Conservation (phyloP, 2,329 filamentous ascomycete species). For the Magnaporthales sp. region DNA sequence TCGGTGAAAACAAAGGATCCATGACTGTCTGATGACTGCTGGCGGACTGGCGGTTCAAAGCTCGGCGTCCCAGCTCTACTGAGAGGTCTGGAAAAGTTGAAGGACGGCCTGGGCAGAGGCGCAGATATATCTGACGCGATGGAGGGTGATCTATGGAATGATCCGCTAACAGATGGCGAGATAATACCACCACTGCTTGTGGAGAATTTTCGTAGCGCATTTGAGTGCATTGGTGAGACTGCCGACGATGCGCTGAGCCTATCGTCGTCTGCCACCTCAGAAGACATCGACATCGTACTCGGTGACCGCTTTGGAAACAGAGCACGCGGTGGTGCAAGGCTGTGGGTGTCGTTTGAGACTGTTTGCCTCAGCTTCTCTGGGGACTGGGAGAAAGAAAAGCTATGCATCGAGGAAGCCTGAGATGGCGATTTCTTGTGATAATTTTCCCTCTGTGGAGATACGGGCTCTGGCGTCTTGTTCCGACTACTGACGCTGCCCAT, state of each 20-base stretch:
- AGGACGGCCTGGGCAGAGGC: slow-evolving; percentile 60
- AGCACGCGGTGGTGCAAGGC: slow-evolving; percentile 41
- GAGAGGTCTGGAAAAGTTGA: slow-evolving; percentile 90
- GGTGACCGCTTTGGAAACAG: slow-evolving; percentile 44
- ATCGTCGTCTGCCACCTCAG: slow-evolving; percentile 65
- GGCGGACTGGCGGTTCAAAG: slow-evolving; percentile 49
- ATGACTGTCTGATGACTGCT: slow-evolving; percentile 60
- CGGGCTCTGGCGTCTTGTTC: background rate
- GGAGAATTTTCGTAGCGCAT: slow-evolving; percentile 69
- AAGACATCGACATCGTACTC: slow-evolving; percentile 54
- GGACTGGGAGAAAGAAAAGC: slow-evolving; percentile 26
- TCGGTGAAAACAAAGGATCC: slow-evolving; percentile 54
- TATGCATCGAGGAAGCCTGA: slow-evolving; percentile 24
- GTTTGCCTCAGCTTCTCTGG: slow-evolving; percentile 34
- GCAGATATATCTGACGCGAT: slow-evolving; percentile 73
- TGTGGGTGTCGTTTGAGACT: slow-evolving; percentile 38
- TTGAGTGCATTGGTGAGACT: slow-evolving; percentile 48
- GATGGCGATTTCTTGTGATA: slow-evolving; percentile 23
- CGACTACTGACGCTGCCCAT: slow-evolving; percentile 27
- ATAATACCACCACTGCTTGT: slow-evolving; percentile 47
- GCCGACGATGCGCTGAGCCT: slow-evolving; percentile 34
- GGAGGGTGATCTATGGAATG: slow-evolving; percentile 72
- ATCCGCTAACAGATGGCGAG: slow-evolving; percentile 49
- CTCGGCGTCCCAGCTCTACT: slow-evolving; percentile 60
- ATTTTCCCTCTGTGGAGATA: slow-evolving; percentile 10